Evolutionary conservation across 2,329 filamentous ascomycete species (phyloP), one percentile per base, ranked within the genome.

Genomic region (Penicillium fuscoglaucum): DNA sequence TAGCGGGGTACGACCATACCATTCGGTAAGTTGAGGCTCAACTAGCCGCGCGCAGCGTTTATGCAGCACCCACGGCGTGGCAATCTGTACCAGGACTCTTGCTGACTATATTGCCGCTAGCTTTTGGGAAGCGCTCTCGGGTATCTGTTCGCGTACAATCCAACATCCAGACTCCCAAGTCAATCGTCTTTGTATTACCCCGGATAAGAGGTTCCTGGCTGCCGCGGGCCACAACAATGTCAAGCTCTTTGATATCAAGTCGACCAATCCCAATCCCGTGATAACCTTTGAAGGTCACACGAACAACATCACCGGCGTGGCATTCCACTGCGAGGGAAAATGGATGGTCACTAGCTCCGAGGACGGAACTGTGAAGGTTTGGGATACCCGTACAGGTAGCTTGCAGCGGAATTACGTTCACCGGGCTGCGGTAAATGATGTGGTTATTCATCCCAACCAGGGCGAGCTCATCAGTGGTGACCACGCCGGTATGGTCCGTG

Each of bases 321-420:
- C 93, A 12, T 99, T 99, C 74, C 95, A 99, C 76, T 98, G 93
- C 74, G 95, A 99, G 76, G 93, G 93, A 12, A 99, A 99, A 79
- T 99, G 95, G 95, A 97, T 99, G 90, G 95, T 98, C 19, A 99
- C 95, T 10, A 96, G 90, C 75, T 96, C 91, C 47, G 95, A 99
- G 76, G 95, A 99, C 72, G 91, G 93, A 68, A 96, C 91, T 0
- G 93, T 97, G 71, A 96, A 96, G 82, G 96, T 97, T 63, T 97
- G 93, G 93, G 93, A 97, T 74, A 96, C 92, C 6, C 83, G 93
- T 47, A 90, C 84, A 13, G 93, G 91, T 46, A 87, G 84, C 58
- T 87, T 98, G 55, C 95, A 99, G 78, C 86, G 95, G 55, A 96
- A 93, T 77, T 99, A 99, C 75, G 88, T 85, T 66, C 95, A 99